Percentiles rank a stretch among this genome's conserved stretches.
Conservation (phyloP, 192 early-diverging fungal genomes). For the Diversispora epigaea region DNA sequence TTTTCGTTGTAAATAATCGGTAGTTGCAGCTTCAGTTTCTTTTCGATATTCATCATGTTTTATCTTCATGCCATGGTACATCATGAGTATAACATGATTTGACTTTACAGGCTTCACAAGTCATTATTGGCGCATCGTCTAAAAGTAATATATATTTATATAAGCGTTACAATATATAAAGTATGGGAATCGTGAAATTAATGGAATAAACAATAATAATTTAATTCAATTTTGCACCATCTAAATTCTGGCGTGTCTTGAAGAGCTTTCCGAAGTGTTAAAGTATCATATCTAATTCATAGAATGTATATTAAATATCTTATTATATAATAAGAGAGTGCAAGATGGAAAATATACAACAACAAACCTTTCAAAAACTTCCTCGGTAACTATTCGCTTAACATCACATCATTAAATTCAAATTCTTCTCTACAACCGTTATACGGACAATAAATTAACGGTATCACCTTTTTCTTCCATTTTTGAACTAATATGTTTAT, state of each 20-base stretch:
- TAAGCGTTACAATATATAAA: too few species aligned
- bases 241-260: slow-evolving; percentile 9
- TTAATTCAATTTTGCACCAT: slow-evolving; percentile 30
- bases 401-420: background rate
- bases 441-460: background rate
- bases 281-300: slow-evolving; percentile 11
- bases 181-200: background rate
- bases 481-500: background rate
- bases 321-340: too few species aligned
- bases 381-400: background rate
- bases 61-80: slow-evolving; percentile 4
- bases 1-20: background rate
- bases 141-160: too few species aligned
- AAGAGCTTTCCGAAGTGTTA: background rate
- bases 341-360: background rate
- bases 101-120: slow-evolving; percentile 2
- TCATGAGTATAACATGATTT: slow-evolving; percentile 19
- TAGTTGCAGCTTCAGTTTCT: slow-evolving; percentile 5
- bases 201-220: background rate
- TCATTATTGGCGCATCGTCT: slow-evolving; percentile 27
- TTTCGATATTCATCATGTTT: background rate
- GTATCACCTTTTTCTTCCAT: slow-evolving; percentile 8
- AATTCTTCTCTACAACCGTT: background rate
- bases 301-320: too few species aligned
- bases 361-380: background rate